phyloP scores from a whole-genome alignment of 2,329 filamentous ascomycete genomes.

The Gaeumannomyces tritici region DNA sequence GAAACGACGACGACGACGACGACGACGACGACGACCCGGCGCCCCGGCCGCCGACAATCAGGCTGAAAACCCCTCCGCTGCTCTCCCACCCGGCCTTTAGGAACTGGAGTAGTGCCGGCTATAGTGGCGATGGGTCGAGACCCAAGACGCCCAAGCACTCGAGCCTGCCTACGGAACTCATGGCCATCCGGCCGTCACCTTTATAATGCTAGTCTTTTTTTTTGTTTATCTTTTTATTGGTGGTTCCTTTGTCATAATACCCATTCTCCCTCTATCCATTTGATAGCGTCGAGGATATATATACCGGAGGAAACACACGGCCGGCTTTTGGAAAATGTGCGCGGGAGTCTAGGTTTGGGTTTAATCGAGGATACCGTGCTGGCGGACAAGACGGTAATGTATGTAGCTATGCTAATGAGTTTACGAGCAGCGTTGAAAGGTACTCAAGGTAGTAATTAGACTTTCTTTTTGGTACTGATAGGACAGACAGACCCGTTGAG shows the following conservation, averaged over 20 bases:
- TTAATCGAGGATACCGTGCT: not conserved
- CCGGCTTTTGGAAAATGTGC: not conserved
- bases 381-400: not conserved
- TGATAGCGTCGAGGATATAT: not conserved
- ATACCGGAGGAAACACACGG: not conserved
- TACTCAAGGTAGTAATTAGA: not conserved
- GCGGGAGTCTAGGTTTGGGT: not conserved
- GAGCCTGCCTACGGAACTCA: not conserved
- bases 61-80: not conserved
- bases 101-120: not conserved
- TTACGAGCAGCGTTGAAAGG: not conserved
- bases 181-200: not conserved
- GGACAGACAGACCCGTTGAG: slow-evolving; percentile 20
- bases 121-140: not conserved
- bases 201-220: not conserved
- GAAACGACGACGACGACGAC: not conserved
- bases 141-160: not conserved
- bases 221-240: not conserved
- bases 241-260: not conserved
- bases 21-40: not conserved
- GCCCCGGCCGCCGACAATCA: not conserved
- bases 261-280: not conserved
- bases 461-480: too few relatives aligned
- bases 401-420: not conserved
- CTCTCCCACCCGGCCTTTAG: not conserved